phyloP scores from a whole-genome alignment of 148 eudicot genomes.

The Vaccinium darrowii region DNA sequence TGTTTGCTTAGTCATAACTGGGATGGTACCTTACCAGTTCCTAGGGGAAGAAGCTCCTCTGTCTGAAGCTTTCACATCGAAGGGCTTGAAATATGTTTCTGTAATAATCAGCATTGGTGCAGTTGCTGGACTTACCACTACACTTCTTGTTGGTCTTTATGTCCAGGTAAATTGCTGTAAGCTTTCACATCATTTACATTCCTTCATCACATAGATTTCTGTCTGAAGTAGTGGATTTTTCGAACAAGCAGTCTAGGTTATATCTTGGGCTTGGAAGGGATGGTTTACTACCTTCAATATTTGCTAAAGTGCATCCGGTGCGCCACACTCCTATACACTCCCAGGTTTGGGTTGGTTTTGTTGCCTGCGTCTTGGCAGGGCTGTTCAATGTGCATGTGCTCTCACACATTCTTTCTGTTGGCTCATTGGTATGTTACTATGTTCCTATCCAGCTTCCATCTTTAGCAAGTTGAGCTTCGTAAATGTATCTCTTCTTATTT shows the following conservation, averaged over 20 bases:
- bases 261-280: conserved; percentile 99
- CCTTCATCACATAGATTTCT: neutral
- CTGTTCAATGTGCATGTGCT: conserved; percentile 78
- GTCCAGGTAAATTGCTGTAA: conserved; percentile 70
- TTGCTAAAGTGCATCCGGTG: conserved; percentile 75
- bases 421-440: conserved; percentile 72
- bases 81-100: conserved; percentile 82
- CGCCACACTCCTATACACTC: conserved; percentile 89
- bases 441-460: conserved; percentile 18
- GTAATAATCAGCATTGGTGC: conserved; percentile 91
- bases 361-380: conserved; percentile 82
- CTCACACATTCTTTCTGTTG: conserved; percentile 93
- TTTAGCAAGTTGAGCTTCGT: conserved; percentile 13
- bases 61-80: conserved; percentile 78
- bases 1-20: conserved; percentile 95
- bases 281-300: conserved; percentile 75
- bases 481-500: neutral
- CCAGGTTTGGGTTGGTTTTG: conserved; percentile 92
- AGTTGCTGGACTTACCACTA: conserved; percentile 97
- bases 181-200: neutral
- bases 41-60: conserved; percentile 95
- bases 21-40: conserved; percentile 79
- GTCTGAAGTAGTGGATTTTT: conserved; percentile 19
- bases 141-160: conserved; percentile 93
- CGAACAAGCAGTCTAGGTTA: conserved; percentile 66